Base-by-base conservation (phyloP, 2,329 filamentous ascomycete species). In the Fusarium sp. region DNA sequence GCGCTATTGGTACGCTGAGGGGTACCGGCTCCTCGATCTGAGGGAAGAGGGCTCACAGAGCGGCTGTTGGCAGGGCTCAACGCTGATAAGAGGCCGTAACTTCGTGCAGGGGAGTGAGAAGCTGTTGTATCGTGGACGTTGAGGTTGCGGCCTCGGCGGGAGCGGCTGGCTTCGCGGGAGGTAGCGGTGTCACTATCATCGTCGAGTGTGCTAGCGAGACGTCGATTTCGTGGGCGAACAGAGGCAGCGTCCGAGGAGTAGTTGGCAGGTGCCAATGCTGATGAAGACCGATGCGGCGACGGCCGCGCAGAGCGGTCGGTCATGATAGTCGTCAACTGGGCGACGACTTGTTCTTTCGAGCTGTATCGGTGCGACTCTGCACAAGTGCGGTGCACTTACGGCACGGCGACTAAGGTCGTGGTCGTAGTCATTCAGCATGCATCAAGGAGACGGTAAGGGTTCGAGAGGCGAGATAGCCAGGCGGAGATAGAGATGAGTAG, bases 221-320 rank as follows among this genome's bases (percentile, higher is more conserved):
- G 84, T 57, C 85, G 83, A 67, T 85, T 86, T 61, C 86, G 84
- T 55, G 85, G 82, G 28, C 85, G 84, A 57, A 82, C 71, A 28
- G 79, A 77, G 59, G 74, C 72, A 28, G 81, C 73, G 58, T 81
- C 80, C 65, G 80, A 75, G 67, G 82, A 80, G 60, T 78, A 79
- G 49, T 80, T 79, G 68, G 80, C 75, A 41, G 83, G 77, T 52
- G 80, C 78, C 55, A 83, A 74, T 47, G 81, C 80, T 41, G 84
- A 85, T 56, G 85, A 83, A 58, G 83, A 80, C 75, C 82, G 79
- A 69, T 79, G 77, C 63, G 78, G 77, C 65, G 77, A 74, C 54
- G 72, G 63, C 62, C 73, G 74, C 60, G 70, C 69, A 64, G 77
- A 71, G 64, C 68, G 72, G 69, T 78, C 75, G 73, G 75, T 78